Evolutionary conservation across 345 rosid species (phyloP).

Genomic region (Eucalyptus pauciflora): DNA sequence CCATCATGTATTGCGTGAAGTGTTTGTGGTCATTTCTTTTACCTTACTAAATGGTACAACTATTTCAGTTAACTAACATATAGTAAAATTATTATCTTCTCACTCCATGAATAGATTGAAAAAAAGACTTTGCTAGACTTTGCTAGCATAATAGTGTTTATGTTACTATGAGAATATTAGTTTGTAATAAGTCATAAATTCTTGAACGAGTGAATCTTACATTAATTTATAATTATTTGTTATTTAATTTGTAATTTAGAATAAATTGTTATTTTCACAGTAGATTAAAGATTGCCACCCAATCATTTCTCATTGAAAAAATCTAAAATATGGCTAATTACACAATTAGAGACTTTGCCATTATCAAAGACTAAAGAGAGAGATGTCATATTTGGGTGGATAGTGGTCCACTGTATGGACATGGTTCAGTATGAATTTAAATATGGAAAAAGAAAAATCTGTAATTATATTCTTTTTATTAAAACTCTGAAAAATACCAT

Average conservation of each 20-base stretch:
- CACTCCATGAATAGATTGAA: background rate
- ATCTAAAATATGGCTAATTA: background rate
- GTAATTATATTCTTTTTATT: background rate
- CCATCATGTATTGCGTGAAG: background rate
- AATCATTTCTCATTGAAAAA: background rate
- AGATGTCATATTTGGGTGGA: background rate
- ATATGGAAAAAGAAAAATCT: background rate
- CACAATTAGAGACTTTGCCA: background rate
- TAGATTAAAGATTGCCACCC: fast-evolving
- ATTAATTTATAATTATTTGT: no score
- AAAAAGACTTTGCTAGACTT: no score
- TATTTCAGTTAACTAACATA: background rate
- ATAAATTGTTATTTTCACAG: fast-evolving
- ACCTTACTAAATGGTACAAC: background rate
- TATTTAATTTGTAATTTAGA: no score
- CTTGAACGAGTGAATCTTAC: fast-evolving
- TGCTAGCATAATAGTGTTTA: fast-evolving
- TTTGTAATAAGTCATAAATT: fast-evolving
- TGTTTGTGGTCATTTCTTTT: background rate
- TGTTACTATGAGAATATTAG: fast-evolving
- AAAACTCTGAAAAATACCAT: background rate
- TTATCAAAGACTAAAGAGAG: background rate
- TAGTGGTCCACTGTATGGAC: background rate
- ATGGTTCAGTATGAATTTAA: background rate
- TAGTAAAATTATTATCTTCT: background rate